Conservation (phyloP, 1,139 yeast species). For the Lodderomyces elongisporus region DNA sequence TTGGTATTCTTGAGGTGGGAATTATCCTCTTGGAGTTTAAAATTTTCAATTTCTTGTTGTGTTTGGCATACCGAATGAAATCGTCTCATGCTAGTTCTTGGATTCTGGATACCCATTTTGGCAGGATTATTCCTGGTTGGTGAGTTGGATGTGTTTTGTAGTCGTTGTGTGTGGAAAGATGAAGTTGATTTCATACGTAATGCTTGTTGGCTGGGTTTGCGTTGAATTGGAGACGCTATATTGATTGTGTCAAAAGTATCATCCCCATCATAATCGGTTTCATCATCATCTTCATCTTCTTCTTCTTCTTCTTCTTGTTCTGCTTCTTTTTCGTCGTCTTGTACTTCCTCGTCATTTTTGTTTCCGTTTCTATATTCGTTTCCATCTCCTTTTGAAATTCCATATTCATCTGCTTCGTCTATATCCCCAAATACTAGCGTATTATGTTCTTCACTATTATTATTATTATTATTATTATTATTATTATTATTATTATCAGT, state of each 20-base stretch:
- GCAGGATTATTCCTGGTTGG: background rate
- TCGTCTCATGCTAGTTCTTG: constrained; percentile 37
- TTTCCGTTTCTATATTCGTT: constrained; percentile 11
- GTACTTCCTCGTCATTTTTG: constrained; percentile 7
- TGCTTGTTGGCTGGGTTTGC: constrained; percentile 4
- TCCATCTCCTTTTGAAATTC: background rate
- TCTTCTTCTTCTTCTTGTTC: constrained; percentile 3
- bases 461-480: too few species aligned
- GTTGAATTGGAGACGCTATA: constrained; percentile 11
- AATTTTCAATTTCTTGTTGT: constrained; percentile 30
- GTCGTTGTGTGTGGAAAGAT: too few species aligned
- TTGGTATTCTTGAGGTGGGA: constrained; percentile 37
- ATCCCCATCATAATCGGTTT: constrained; percentile 12
- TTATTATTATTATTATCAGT: too few species aligned
- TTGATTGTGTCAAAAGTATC: constrained; percentile 15
- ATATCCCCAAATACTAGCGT: too few species aligned
- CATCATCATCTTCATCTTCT: constrained; percentile 12
- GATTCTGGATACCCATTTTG: too few species aligned
- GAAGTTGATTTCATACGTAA: too few species aligned
- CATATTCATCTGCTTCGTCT: too few species aligned
- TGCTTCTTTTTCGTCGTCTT: constrained; percentile 4
- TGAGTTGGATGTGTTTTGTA: background rate
- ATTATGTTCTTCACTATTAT: too few species aligned
- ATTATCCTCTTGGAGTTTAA: constrained; percentile 27
- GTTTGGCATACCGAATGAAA: constrained; percentile 65